Evolutionary conservation across 2,329 filamentous ascomycete genomes (phyloP).

Genomic region (Plectosphaerella cucumerina): DNA sequence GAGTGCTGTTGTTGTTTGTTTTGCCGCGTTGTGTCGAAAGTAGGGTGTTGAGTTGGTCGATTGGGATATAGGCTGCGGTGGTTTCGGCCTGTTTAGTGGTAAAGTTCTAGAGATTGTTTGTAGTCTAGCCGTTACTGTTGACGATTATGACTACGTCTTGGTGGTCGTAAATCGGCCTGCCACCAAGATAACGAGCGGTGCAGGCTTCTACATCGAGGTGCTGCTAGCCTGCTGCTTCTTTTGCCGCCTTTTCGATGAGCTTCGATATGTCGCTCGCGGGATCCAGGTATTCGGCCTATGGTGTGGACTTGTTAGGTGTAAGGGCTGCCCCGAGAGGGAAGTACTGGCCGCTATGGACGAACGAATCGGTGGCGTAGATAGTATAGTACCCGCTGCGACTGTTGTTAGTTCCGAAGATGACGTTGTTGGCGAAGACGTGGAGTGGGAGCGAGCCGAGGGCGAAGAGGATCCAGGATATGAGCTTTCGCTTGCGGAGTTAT

Average conservation of each 20-base stretch:
- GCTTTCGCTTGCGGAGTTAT: slow-evolving; percentile 12
- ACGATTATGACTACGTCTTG: slow-evolving; percentile 1
- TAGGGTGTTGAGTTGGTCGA: not conserved
- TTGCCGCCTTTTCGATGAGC: not conserved
- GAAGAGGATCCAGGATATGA: slow-evolving; percentile 15
- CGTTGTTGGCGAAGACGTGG: slow-evolving; percentile 19
- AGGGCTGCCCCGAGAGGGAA: slow-evolving; percentile 1
- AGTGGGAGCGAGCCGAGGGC: slow-evolving; percentile 19
- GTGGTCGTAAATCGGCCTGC: not conserved
- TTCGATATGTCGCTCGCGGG: not conserved
- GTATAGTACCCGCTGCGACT: slow-evolving; percentile 5
- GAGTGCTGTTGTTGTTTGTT: not conserved
- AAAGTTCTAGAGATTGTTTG: slow-evolving; percentile 3
- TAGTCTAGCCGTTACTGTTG: not conserved
- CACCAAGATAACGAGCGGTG: not conserved
- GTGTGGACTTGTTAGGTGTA: not conserved
- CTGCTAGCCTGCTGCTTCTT: not conserved
- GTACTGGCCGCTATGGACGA: slow-evolving; percentile 1
- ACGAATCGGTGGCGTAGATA: slow-evolving; percentile 10
- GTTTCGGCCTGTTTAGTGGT: not conserved
- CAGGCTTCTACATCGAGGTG: not conserved
- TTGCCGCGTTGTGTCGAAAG: slow-evolving; percentile 1
- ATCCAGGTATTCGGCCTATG: not conserved
- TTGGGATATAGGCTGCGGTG: slow-evolving; percentile 3
- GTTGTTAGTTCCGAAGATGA: slow-evolving; percentile 8